Percentiles rank a stretch among this genome's conserved stretches.
Evolutionary conservation across 768 basidiomycete genomes (phyloP).

Genomic region (Mycena latifolia): DNA sequence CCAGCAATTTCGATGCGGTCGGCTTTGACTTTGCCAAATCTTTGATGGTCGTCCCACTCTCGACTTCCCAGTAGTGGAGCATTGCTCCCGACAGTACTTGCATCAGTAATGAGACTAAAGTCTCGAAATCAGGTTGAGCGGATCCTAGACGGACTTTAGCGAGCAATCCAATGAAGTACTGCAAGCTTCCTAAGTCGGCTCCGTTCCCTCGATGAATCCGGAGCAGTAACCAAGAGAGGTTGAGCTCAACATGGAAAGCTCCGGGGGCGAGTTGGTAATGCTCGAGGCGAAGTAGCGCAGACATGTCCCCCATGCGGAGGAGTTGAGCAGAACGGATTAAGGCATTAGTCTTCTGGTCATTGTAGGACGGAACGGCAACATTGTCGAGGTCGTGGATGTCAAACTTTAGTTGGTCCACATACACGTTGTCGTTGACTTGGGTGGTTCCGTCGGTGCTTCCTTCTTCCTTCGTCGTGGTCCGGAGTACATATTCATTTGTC

Average conservation of each 20-base stretch:
- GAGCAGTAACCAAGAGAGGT: background rate
- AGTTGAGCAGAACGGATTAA: constrained; percentile 27
- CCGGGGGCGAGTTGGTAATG: constrained; percentile 31
- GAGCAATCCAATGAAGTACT: constrained; percentile 36
- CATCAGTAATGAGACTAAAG: too few relatives aligned
- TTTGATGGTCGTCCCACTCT: constrained; percentile 23
- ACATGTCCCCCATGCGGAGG: constrained; percentile 15
- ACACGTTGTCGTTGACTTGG: constrained; percentile 29
- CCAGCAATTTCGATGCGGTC: constrained; percentile 26
- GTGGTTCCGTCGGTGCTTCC: constrained; percentile 23
- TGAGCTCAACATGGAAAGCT: constrained; percentile 2
- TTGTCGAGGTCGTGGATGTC: constrained; percentile 9
- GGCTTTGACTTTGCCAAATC: constrained; percentile 33
- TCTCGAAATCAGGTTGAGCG: too few relatives aligned
- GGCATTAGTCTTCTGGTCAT: constrained; percentile 25
- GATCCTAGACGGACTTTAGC: constrained; percentile 31
- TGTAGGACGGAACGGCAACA: constrained; percentile 14
- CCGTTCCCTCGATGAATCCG: constrained; percentile 14
- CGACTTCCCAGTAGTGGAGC: constrained; percentile 30
- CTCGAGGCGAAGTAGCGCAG: constrained; percentile 21
- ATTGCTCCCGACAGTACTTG: too few relatives aligned
- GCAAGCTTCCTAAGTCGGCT: constrained; percentile 30
- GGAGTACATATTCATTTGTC: constrained; percentile 22
- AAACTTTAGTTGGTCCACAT: constrained; percentile 31
- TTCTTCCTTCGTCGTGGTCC: constrained; percentile 26